Conservation (phyloP, 2,329 filamentous ascomycete genomes). For the Cercospora sp. region DNA sequence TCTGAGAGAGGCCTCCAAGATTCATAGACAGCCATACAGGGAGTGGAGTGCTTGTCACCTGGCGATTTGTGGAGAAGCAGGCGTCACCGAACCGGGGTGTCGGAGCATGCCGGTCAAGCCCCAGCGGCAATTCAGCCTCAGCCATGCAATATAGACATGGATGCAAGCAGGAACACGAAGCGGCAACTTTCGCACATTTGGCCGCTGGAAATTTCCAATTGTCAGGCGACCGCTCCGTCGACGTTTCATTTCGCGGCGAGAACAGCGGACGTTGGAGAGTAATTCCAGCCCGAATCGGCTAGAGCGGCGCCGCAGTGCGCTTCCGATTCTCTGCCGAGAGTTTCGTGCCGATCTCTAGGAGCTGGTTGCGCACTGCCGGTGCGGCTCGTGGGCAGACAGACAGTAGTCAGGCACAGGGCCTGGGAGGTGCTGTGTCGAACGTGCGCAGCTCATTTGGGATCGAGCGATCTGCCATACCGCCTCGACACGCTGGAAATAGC, state of each 20-base stretch:
- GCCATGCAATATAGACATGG: slow-evolving; percentile 1
- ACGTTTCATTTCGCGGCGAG: background rate
- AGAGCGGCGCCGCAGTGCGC: background rate
- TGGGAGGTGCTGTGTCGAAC: background rate
- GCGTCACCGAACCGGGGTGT: background rate
- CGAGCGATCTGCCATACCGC: background rate
- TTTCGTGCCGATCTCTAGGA: slow-evolving; percentile 2
- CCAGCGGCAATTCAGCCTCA: background rate
- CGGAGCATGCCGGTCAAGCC: background rate
- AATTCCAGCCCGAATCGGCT: background rate
- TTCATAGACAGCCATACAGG: background rate
- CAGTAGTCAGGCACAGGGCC: background rate
- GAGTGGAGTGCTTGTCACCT: background rate
- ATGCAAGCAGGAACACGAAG: background rate
- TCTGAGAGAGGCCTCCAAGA: background rate
- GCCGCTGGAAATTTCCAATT: background rate
- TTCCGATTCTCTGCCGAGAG: slow-evolving; percentile 4
- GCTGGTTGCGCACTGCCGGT: slow-evolving; percentile 2
- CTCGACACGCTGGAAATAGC: background rate
- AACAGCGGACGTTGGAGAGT: background rate
- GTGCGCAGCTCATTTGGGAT: background rate
- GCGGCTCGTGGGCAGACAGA: slow-evolving; percentile 4
- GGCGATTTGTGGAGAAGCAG: background rate
- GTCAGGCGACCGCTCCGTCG: background rate
- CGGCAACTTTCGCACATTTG: background rate